Evolutionary conservation across 441 rosid species (phyloP).

Genomic region (Metrosideros polymorpha): DNA sequence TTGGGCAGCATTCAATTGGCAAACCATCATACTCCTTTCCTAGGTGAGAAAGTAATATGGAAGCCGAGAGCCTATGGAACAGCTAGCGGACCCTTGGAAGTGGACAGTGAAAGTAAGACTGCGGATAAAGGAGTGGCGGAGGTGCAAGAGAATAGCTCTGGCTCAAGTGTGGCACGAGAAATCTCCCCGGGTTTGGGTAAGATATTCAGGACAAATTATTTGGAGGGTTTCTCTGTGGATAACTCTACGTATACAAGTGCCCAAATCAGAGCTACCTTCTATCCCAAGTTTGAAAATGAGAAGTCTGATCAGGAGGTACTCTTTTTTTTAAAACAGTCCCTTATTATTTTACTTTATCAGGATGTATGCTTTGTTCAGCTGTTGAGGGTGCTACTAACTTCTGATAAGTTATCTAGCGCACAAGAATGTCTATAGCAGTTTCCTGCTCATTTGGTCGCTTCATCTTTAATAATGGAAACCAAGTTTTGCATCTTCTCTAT

Average conservation of each 20-base stretch:
- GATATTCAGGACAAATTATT: constrained; percentile 27
- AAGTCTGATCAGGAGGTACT: constrained; percentile 90
- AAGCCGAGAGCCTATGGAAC: constrained; percentile 53
- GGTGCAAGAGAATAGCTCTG: constrained; percentile 9
- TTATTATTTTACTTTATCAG: background rate
- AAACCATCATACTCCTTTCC: constrained; percentile 2
- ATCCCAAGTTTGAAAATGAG: constrained; percentile 97
- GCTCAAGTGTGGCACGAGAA: constrained; percentile 11
- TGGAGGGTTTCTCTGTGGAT: constrained; percentile 61
- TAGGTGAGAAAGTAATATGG: constrained; percentile 28
- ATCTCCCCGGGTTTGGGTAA: constrained; percentile 30
- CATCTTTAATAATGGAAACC: background rate
- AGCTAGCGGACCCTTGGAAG: constrained; percentile 22
- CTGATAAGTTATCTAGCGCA: background rate
- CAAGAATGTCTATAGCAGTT: background rate
- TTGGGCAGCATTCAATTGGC: constrained; percentile 4
- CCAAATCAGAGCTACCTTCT: constrained; percentile 89
- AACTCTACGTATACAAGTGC: constrained; percentile 52
- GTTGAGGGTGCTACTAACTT: background rate
- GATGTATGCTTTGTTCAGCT: background rate
- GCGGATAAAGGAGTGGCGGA: constrained; percentile 8
- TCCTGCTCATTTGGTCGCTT: background rate
- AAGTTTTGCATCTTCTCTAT: background rate
- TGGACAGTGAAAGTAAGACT: constrained; percentile 8
- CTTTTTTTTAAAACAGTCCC: background rate